Conservation (phyloP, 257 asterid species). For the Gentiana macrophylla region DNA sequence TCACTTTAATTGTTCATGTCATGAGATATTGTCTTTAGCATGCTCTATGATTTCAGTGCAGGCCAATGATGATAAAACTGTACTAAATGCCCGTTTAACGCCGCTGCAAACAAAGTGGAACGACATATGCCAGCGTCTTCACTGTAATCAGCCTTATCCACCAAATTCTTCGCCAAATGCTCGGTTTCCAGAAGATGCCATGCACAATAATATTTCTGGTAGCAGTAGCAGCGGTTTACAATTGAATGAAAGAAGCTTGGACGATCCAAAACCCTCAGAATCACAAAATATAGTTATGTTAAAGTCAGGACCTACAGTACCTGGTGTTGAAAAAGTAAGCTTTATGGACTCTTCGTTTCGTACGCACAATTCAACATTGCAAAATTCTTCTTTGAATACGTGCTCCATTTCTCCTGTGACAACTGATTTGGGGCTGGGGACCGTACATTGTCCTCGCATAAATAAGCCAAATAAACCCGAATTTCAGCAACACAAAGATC, state of each 20-base stretch:
- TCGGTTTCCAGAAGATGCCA: slow-evolving; percentile 21
- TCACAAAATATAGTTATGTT: slow-evolving; percentile 17
- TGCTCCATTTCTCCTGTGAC: slow-evolving; percentile 34
- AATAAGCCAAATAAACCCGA: slow-evolving; percentile 23
- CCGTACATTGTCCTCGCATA: slow-evolving; percentile 27
- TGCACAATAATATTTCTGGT: slow-evolving; percentile 16
- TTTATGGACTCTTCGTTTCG: slow-evolving; percentile 15
- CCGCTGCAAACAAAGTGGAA: slow-evolving; percentile 72
- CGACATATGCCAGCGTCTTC: slow-evolving; percentile 75
- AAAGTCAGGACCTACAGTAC: slow-evolving; percentile 14
- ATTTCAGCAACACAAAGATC: slow-evolving; percentile 18
- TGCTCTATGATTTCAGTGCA: slow-evolving; percentile 73
- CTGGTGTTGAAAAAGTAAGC: slow-evolving; percentile 15
- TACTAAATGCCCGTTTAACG: slow-evolving; percentile 42
- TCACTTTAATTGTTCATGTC: slow-evolving; percentile 1
- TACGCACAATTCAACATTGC: slow-evolving; percentile 13
- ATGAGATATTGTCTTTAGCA: slow-evolving; percentile 23
- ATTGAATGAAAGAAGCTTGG: slow-evolving; percentile 18
- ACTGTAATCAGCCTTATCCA: slow-evolving; percentile 29
- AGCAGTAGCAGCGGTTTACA: slow-evolving; percentile 23
- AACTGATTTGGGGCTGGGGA: slow-evolving; percentile 83
- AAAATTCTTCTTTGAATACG: slow-evolving; percentile 17
- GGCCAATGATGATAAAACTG: slow-evolving; percentile 51
- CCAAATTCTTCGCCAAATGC: slow-evolving; percentile 26
- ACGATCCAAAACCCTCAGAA: slow-evolving; percentile 24